Evolutionary conservation across 352 stramenopile genomes (phyloP).

Genomic region (Pythium aquatile): DNA sequence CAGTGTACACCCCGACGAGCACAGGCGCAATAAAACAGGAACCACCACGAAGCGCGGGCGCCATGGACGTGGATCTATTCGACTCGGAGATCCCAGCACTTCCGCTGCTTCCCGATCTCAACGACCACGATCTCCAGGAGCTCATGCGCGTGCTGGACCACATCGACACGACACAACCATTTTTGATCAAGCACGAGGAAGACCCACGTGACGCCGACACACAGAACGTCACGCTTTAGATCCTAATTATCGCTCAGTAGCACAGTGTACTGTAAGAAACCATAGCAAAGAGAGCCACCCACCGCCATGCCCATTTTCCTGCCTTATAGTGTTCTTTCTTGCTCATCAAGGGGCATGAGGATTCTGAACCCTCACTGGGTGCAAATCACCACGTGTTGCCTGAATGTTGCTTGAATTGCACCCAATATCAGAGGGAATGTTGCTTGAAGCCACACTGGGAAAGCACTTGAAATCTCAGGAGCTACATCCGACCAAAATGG

Average conservation of each 20-base stretch:
- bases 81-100: not conserved
- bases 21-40: not conserved
- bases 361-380: not conserved
- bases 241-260: not conserved
- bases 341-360: not conserved
- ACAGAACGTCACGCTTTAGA: not conserved
- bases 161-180: not conserved
- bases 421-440: not conserved
- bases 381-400: not conserved
- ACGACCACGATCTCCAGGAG: slow-evolving; percentile 5
- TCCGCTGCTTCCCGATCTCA: not conserved
- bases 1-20: not conserved
- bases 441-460: not conserved
- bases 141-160: slow-evolving; percentile 2
- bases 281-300: not conserved
- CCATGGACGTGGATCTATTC: not conserved
- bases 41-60: not conserved
- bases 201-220: not conserved
- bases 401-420: slow-evolving; percentile 1
- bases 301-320: not conserved
- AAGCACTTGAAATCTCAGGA: not conserved
- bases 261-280: slow-evolving; percentile 1
- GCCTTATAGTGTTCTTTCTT: not conserved
- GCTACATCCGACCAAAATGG: slow-evolving; percentile 27
- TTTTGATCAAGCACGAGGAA: slow-evolving; percentile 6